Percentiles rank a stretch among this genome's conserved stretches.
These are phyloP conservation scores for Pachysandra terminalis DNA, from an alignment of 164 flowering plant genomes.

Conservation along the genomic window DNA sequence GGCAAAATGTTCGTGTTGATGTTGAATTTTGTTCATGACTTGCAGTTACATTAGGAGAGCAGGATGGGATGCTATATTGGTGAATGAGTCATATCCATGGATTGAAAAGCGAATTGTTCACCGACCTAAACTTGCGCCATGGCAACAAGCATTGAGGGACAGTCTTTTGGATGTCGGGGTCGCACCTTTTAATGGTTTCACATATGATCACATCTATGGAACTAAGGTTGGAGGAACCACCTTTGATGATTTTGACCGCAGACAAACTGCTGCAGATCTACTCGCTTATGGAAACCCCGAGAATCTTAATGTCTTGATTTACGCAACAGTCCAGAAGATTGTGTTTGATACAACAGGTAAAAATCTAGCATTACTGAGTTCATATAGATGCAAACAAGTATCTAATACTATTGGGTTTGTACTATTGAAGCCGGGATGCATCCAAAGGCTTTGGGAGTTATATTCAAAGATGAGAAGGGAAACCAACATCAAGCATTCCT, in stretches of 20 bases:
- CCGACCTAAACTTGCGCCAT: conserved; percentile 47
- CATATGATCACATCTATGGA: conserved; percentile 78
- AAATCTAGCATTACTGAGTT: background rate
- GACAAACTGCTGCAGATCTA: conserved; percentile 89
- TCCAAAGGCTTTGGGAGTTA: conserved; percentile 74
- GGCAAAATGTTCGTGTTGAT: no score
- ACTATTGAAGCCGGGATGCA: conserved; percentile 33
- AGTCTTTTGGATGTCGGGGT: conserved; percentile 75
- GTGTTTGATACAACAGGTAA: conserved; percentile 59
- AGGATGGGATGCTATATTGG: conserved; percentile 75
- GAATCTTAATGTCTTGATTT: conserved; percentile 56
- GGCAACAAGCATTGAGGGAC: conserved; percentile 74
- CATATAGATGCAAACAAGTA: no score
- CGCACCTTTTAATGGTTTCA: conserved; percentile 83
- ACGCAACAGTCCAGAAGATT: conserved; percentile 75
- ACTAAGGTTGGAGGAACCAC: conserved; percentile 94
- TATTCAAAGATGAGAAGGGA: conserved; percentile 85
- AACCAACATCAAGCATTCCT: conserved; percentile 52
- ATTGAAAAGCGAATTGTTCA: conserved; percentile 72
- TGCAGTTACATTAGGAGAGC: conserved; percentile 51
- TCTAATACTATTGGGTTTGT: background rate
- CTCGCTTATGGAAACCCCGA: conserved; percentile 52
- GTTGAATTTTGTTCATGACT: background rate
- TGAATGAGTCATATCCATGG: conserved; percentile 84
- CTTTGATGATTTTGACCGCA: conserved; percentile 60